Conservation (phyloP, 805 yeast genomes). For the Hyphopichia homilentoma region DNA sequence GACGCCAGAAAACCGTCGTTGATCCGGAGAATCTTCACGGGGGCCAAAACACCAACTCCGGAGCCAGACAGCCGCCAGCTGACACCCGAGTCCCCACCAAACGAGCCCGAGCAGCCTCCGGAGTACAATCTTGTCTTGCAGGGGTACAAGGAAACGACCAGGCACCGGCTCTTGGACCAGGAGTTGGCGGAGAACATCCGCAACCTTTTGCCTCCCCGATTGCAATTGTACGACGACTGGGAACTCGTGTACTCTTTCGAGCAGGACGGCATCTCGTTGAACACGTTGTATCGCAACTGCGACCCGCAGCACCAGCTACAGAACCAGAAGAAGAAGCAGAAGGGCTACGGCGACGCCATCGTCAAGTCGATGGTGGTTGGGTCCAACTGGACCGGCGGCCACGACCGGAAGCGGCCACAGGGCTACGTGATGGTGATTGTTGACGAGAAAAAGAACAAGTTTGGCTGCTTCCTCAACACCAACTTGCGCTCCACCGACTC, state of each 20-base stretch:
- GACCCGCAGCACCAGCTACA: constrained; percentile 40
- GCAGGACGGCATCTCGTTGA: constrained; percentile 86
- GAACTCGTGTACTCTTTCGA: constrained; percentile 75
- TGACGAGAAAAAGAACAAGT: constrained; percentile 60
- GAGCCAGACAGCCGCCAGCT: no score
- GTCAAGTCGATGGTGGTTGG: constrained; percentile 26
- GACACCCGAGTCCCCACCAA: no score
- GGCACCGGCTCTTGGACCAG: constrained; percentile 50
- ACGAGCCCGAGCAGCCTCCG: no score
- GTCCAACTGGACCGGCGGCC: constrained; percentile 10
- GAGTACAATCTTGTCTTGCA: constrained; percentile 51
- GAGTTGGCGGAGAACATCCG: constrained; percentile 76
- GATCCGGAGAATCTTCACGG: no score
- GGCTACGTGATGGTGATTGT: constrained; percentile 76
- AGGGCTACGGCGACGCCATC: constrained; percentile 35
- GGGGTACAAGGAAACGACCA: constrained; percentile 62
- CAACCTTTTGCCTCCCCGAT: constrained; percentile 67
- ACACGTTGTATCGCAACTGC: constrained; percentile 64
- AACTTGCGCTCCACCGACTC: constrained; percentile 66
- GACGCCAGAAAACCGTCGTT: no score
- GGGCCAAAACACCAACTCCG: no score
- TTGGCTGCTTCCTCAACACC: constrained; percentile 82
- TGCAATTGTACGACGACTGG: constrained; percentile 80
- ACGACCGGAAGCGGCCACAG: constrained; percentile 30
- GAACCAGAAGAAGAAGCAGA: constrained; percentile 13